Evolutionary conservation across 805 yeast species (phyloP).

Genomic region (Pichia sporocuriosa): DNA sequence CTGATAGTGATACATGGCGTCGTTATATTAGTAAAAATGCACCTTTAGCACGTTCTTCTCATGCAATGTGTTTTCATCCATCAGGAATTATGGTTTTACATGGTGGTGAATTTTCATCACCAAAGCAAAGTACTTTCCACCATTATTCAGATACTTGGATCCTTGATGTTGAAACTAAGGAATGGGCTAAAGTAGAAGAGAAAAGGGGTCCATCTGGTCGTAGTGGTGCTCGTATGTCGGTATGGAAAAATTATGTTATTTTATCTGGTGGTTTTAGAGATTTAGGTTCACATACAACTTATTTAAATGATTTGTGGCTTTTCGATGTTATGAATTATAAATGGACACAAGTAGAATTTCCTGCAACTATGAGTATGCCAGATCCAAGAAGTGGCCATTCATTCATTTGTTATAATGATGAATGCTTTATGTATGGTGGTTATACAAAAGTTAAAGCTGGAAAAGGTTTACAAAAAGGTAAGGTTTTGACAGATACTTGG

Average conservation of each 20-base stretch:
- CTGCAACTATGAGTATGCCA: constrained; percentile 72
- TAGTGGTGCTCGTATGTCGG: constrained; percentile 86
- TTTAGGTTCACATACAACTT: constrained; percentile 75
- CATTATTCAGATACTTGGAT: constrained; percentile 97
- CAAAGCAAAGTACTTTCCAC: constrained; percentile 90
- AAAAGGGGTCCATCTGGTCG: constrained; percentile 73
- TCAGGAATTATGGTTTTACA: constrained; percentile 78
- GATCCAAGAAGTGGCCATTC: constrained; percentile 95
- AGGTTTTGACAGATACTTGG: constrained; percentile 84
- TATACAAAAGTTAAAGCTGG: constrained; percentile 88
- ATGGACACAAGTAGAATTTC: constrained; percentile 87
- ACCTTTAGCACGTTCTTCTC: constrained; percentile 90
- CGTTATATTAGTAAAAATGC: constrained; percentile 71
- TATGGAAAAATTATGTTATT: constrained; percentile 85
- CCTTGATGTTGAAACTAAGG: constrained; percentile 73
- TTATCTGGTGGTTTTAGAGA: constrained; percentile 93
- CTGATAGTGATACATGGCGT: constrained; percentile 80
- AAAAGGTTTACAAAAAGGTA: constrained; percentile 85
- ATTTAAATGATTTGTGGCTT: constrained; percentile 82
- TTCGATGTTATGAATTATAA: constrained; percentile 85
- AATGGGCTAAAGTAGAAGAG: constrained; percentile 82
- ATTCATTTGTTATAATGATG: constrained; percentile 58
- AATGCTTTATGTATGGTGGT: constrained; percentile 87
- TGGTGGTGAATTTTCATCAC: constrained; percentile 97
- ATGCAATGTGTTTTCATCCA: constrained; percentile 90